phyloP scores from a whole-genome alignment of 352 stramenopile genomes.

The Phytophthora chlamydospora region DNA sequence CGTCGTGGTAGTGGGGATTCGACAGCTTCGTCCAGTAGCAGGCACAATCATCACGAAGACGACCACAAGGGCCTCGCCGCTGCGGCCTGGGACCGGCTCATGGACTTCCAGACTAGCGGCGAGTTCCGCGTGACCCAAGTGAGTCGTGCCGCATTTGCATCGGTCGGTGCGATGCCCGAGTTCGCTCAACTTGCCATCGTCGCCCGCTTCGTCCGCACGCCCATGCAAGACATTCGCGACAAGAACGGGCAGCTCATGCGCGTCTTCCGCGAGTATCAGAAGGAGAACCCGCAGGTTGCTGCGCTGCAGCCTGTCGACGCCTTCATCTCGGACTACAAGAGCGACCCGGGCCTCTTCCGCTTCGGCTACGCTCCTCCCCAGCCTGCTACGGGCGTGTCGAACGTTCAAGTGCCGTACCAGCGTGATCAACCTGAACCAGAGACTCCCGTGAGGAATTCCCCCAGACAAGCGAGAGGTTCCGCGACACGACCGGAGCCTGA shows the following conservation, averaged over 20 bases:
- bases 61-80: slow-evolving; percentile 64
- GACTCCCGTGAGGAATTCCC: slow-evolving; percentile 17
- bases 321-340: slow-evolving; percentile 52
- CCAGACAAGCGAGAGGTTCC: slow-evolving; percentile 16
- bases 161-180: slow-evolving; percentile 68
- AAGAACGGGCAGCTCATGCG: slow-evolving; percentile 83
- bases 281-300: slow-evolving; percentile 70
- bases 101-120: slow-evolving; percentile 68
- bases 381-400: slow-evolving; percentile 57
- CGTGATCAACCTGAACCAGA: slow-evolving; percentile 38
- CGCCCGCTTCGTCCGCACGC: slow-evolving; percentile 66
- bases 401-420: slow-evolving; percentile 58
- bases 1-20: slow-evolving; percentile 34
- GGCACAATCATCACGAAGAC: slow-evolving; percentile 29
- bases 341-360: slow-evolving; percentile 59
- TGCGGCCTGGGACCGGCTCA: slow-evolving; percentile 75
- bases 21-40: slow-evolving; percentile 26
- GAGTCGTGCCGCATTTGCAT: slow-evolving; percentile 70
- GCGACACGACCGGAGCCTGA: slow-evolving; percentile 13
- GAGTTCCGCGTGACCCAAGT: slow-evolving; percentile 79
- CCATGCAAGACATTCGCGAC: slow-evolving; percentile 66
- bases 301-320: slow-evolving; percentile 52
- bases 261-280: slow-evolving; percentile 73
- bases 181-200: slow-evolving; percentile 81
- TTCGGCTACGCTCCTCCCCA: slow-evolving; percentile 79